A percentile compares a stretch with the other conserved stretches of the same genome.
Evolutionary conservation across 305 asterid species (phyloP).

Genomic region (Galium porrigens): DNA sequence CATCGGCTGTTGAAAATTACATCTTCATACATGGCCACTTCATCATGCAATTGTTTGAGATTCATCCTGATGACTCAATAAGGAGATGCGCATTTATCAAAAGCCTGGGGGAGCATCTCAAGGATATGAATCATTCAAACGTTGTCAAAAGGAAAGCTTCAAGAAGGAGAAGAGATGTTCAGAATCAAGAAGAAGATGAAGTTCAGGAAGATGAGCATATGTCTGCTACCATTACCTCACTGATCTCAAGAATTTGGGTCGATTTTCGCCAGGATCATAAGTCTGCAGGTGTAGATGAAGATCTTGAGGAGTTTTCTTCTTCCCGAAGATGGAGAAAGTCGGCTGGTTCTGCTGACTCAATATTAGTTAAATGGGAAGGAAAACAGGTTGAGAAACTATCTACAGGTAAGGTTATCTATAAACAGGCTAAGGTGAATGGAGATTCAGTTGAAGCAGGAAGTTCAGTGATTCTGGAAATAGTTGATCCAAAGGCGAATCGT

Average conservation of each 20-base stretch:
- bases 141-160: constrained; percentile 1
- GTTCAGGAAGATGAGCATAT: constrained; percentile 1
- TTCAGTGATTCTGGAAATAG: constrained; percentile 7
- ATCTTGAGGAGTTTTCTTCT: background rate
- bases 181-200: constrained; percentile 2
- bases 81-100: constrained; percentile 17
- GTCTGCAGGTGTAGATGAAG: background rate
- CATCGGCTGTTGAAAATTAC: constrained; percentile 13
- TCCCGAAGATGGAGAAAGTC: constrained; percentile 4
- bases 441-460: constrained; percentile 12
- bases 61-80: constrained; percentile 11
- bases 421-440: constrained; percentile 13
- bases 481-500: constrained; percentile 3
- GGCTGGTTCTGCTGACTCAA: background rate
- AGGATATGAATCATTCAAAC: constrained; percentile 5
- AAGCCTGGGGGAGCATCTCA: constrained; percentile 8
- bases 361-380: constrained; percentile 13
- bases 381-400: constrained; percentile 7
- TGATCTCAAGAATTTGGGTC: constrained; percentile 11
- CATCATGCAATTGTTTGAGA: constrained; percentile 13
- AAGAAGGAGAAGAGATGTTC: background rate
- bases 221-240: constrained; percentile 15
- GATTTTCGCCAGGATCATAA: constrained; percentile 1
- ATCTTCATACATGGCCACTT: constrained; percentile 13
- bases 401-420: constrained; percentile 12